Conservation (phyloP, 331 rosid genomes). For the Quercus phellos region DNA sequence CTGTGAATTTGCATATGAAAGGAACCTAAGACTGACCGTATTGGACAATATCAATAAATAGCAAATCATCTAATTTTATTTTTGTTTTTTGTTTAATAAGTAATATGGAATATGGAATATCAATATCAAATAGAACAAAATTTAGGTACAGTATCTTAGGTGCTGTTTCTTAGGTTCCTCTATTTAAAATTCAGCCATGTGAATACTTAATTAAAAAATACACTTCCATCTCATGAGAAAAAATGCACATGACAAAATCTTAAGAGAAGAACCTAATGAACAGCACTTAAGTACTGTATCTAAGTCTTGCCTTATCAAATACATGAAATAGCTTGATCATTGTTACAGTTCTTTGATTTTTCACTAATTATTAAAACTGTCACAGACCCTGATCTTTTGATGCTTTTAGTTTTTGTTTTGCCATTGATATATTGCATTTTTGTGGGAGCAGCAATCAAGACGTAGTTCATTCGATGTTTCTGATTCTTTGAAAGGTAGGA, state of each 20-base stretch:
- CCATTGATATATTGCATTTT: constrained; percentile 19
- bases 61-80: too few species aligned
- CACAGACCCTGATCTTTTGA: neutral
- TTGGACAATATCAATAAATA: neutral
- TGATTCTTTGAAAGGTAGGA: constrained; percentile 90
- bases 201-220: too few species aligned
- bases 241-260: too few species aligned
- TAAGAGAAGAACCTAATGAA: too few species aligned
- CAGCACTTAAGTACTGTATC: too few species aligned
- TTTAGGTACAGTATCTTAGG: too few species aligned
- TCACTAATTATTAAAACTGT: neutral
- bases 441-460: constrained; percentile 70
- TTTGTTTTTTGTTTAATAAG: too few species aligned
- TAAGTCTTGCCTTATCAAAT: too few species aligned
- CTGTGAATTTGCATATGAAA: neutral
- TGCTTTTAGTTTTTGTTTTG: constrained; percentile 28
- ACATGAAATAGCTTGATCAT: neutral
- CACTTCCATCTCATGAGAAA: too few species aligned
- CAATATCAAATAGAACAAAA: neutral
- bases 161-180: fast-evolving
- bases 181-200: too few species aligned
- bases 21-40: neutral
- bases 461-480: constrained; percentile 67
- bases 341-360: constrained; percentile 1
- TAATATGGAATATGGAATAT: neutral